Evolutionary conservation across 1,284 basidiomycete species (phyloP).

Genomic region (Entoloma clypeatum): DNA sequence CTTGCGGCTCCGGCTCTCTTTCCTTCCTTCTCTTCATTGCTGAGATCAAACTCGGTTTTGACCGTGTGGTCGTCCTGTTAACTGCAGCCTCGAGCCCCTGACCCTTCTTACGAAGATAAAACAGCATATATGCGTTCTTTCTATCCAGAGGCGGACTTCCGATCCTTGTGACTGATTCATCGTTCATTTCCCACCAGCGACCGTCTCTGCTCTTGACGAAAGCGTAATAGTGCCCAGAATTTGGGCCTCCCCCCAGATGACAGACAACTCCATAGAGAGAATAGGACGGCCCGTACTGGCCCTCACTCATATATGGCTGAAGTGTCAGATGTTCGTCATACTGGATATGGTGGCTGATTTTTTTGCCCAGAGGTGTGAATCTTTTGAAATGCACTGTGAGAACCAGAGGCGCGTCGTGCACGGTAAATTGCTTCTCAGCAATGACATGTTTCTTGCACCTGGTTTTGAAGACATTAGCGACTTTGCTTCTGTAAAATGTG

Average conservation of each 20-base stretch:
- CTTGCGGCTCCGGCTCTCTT: constrained; percentile 32
- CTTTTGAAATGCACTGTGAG: constrained; percentile 97
- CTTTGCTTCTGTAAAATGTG: constrained; percentile 6
- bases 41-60: constrained; percentile 42
- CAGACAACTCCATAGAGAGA: constrained; percentile 89
- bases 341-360: constrained; percentile 73
- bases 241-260: constrained; percentile 89
- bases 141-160: constrained; percentile 49
- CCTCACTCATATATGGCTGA: constrained; percentile 81
- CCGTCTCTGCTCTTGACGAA: constrained; percentile 74
- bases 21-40: constrained; percentile 64
- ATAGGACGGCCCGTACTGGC: constrained; percentile 75
- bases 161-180: constrained; percentile 65
- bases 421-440: constrained; percentile 85
- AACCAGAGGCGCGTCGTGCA: constrained; percentile 86
- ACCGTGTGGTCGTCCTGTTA: constrained; percentile 24
- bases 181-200: constrained; percentile 92
- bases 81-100: constrained; percentile 65
- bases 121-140: constrained; percentile 90
- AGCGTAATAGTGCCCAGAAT: constrained; percentile 96
- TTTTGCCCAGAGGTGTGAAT: constrained; percentile 87
- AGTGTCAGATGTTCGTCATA: constrained; percentile 83
- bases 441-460: constrained; percentile 88
- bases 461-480: constrained; percentile 12
- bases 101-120: constrained; percentile 82